phyloP scores from a whole-genome alignment of 768 basidiomycete genomes.

The Trametes gibbosa region DNA sequence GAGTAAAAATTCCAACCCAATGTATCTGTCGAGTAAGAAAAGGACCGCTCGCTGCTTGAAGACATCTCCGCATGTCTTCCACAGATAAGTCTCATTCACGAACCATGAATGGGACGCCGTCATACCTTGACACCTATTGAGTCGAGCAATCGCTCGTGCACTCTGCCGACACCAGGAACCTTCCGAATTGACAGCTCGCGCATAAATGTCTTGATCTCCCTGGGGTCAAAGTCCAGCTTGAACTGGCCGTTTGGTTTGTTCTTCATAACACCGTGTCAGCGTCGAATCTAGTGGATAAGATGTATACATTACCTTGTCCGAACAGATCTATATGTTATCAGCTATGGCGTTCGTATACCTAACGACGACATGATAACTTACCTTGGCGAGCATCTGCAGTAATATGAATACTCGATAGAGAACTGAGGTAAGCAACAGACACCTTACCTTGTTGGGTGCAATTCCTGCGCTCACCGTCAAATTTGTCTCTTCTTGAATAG shows the following conservation, averaged over 20 bases:
- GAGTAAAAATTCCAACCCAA: slow-evolving; percentile 74
- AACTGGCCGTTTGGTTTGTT: slow-evolving; percentile 97
- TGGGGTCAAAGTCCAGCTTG: slow-evolving; percentile 61
- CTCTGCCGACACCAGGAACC: slow-evolving; percentile 87
- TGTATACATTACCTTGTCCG: slow-evolving; percentile 63
- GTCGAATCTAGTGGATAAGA: neutral
- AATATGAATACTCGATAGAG: slow-evolving; percentile 9
- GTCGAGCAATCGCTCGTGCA: slow-evolving; percentile 84
- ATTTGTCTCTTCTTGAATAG: slow-evolving; percentile 73
- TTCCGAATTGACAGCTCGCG: slow-evolving; percentile 78
- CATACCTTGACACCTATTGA: slow-evolving; percentile 80
- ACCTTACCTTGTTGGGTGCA: slow-evolving; percentile 82
- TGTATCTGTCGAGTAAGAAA: slow-evolving; percentile 83
- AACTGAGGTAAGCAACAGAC: slow-evolving; percentile 24
- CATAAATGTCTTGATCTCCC: slow-evolving; percentile 75
- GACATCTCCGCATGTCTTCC: slow-evolving; percentile 87
- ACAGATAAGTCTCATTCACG: neutral
- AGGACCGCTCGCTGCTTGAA: slow-evolving; percentile 69
- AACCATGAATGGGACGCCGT: neutral
- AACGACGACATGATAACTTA: slow-evolving; percentile 30
- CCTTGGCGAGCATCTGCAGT: slow-evolving; percentile 86
- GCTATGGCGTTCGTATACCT: neutral
- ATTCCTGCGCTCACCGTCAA: slow-evolving; percentile 95
- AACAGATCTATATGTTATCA: slow-evolving; percentile 65
- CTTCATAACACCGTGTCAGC: slow-evolving; percentile 31